Percentiles rank a stretch among this genome's conserved stretches.
Evolutionary conservation across 1,284 basidiomycete species (phyloP).

Genomic region (Filobasidium uniguttulatum): DNA sequence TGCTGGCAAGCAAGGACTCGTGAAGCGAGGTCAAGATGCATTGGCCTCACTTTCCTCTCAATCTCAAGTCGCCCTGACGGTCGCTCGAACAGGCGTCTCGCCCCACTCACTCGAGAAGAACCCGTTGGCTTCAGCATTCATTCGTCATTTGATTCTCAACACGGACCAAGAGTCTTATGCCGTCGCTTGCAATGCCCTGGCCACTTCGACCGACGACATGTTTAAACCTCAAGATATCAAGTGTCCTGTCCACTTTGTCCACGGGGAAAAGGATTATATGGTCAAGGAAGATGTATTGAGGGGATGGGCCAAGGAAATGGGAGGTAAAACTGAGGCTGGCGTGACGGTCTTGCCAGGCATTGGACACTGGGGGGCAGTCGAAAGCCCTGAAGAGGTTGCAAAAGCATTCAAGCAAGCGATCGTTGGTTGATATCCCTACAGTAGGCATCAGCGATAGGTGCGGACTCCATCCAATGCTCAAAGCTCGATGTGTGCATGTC

Average conservation of each 20-base stretch:
- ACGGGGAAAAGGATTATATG: constrained; percentile 24
- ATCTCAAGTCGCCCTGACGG: constrained; percentile 20
- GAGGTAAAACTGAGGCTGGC: constrained; percentile 10
- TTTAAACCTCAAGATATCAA: constrained; percentile 9
- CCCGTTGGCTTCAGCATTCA: constrained; percentile 17
- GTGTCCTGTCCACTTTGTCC: constrained; percentile 18
- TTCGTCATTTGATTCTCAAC: constrained; percentile 20
- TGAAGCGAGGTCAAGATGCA: no score
- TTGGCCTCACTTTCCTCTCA: no score
- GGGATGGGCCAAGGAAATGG: no score
- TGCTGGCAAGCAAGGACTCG: constrained; percentile 18
- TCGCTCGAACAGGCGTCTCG: constrained; percentile 19
- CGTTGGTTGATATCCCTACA: no score
- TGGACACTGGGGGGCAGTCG: constrained; percentile 25
- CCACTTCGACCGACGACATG: constrained; percentile 15
- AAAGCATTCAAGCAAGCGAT: constrained; percentile 11
- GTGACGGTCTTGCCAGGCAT: constrained; percentile 20
- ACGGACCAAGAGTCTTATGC: constrained; percentile 21
- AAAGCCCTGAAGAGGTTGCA: constrained; percentile 18
- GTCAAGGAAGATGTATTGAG: constrained; percentile 15
- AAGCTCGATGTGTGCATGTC: no score
- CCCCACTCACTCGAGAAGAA: constrained; percentile 13
- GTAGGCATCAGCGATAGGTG: no score
- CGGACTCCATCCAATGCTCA: no score
- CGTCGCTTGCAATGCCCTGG: constrained; percentile 19